Base-by-base conservation (phyloP, 805 yeast species). In the Myxozyma melibiosi region DNA sequence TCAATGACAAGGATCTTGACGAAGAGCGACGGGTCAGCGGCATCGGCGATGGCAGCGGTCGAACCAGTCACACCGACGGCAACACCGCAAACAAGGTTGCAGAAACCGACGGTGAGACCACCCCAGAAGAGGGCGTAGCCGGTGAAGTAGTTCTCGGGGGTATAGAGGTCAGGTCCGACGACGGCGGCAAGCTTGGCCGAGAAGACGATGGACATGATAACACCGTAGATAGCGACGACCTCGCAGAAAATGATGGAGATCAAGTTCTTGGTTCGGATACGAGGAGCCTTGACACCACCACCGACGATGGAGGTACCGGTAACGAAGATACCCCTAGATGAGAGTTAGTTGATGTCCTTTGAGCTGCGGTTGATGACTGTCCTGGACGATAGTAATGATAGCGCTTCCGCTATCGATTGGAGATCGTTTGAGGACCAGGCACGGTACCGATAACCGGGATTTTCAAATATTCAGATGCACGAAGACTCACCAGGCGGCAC, bases 71-170 rank as follows among this genome's bases (percentile, higher is more conserved):
- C 80, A 62, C 99, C 99, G 47, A 94, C 99, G 2, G 97, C 92
- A 54, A 94, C 78, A 77, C 99, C 99, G 80, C 99, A 94, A 58
- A 94, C 86, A 72, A 94, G 81, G 74, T 94, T 94, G 68, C 95
- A 84, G 31, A 88, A 71, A 38, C 99, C 99, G 48, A 94, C 99
- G 4, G 99, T 94, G 50, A 91, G 70, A 28, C 99, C 99, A 25
- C 97, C 99, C 99, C 99, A 94, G 73, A 94, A 94, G 61, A 94
- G 78, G 6, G 98, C 84, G 71, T 84, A 94, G 5, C 99, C 99
- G 3, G 99, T 94, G 75, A 89, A 94, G 67, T 91, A 76, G 75
- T 94, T 94, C 54, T 86, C 88, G 68, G 84, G 83, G n/a, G 96
- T 82, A 69, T 77, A 84, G 55, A 91, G 74, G 2, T 82, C 76